Evolutionary conservation across 768 basidiomycete genomes (phyloP).

Genomic region (Leccinum subtestaceum): DNA sequence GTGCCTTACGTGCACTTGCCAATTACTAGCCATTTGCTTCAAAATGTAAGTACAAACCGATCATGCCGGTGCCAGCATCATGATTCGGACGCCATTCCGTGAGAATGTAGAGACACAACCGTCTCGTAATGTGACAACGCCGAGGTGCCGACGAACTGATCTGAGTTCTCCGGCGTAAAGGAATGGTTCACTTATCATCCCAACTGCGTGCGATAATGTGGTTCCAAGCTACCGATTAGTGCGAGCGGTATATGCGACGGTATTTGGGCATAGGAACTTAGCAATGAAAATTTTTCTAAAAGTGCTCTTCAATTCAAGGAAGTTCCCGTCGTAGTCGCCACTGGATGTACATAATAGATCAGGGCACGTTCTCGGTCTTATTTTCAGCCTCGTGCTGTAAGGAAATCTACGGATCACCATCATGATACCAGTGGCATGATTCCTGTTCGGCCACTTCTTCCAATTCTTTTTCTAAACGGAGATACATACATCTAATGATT

Average conservation of each 20-base stretch:
- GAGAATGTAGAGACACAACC: background rate
- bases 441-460: background rate
- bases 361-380: background rate
- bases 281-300: background rate
- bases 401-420: background rate
- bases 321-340: background rate
- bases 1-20: background rate
- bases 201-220: background rate
- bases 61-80: background rate
- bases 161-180: background rate
- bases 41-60: background rate
- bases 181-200: background rate
- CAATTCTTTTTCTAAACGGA: background rate
- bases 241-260: background rate
- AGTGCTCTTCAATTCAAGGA: background rate
- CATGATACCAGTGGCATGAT: background rate
- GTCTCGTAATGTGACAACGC: background rate
- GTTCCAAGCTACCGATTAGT: background rate
- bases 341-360: background rate
- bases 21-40: background rate
- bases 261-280: background rate
- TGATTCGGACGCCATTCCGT: background rate
- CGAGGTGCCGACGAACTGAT: background rate
- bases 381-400: background rate
- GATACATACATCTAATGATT: background rate